Conservation (phyloP, 2,329 filamentous ascomycete genomes). For the Aspergillus fumigatus region DNA sequence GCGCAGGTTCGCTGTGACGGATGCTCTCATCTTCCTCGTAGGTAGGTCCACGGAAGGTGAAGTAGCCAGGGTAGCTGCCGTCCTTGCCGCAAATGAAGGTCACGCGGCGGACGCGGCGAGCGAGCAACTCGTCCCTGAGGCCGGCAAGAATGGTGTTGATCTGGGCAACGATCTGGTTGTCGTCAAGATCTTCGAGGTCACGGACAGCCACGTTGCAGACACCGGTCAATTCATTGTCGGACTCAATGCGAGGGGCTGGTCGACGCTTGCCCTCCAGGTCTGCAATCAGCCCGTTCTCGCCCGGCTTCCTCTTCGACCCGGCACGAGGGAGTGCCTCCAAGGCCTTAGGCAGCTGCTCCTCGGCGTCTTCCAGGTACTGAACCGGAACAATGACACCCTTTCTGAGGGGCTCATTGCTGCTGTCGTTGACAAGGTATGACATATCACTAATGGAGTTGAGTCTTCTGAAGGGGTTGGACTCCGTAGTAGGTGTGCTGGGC, state of each 20-base stretch:
- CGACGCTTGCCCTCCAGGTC: slow-evolving; percentile 71
- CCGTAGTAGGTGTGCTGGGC: slow-evolving; percentile 66
- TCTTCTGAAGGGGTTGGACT: slow-evolving; percentile 66
- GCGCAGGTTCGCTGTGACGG: slow-evolving; percentile 90
- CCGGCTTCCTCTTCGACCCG: slow-evolving; percentile 53
- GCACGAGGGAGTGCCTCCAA: slow-evolving; percentile 72
- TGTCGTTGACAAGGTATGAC: slow-evolving; percentile 74
- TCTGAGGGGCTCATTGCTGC: slow-evolving; percentile 66
- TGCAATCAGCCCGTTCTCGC: slow-evolving; percentile 58
- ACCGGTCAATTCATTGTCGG: slow-evolving; percentile 74
- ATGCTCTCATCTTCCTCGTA: slow-evolving; percentile 94
- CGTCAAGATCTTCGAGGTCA: slow-evolving; percentile 78
- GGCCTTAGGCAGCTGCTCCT: slow-evolving; percentile 78
- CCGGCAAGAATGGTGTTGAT: slow-evolving; percentile 72
- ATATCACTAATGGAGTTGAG: slow-evolving; percentile 96
- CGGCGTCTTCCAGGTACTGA: slow-evolving; percentile 87
- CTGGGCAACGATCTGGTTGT: slow-evolving; percentile 72
- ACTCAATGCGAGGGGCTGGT: slow-evolving; percentile 51
- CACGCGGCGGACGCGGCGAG: slow-evolving; percentile 77
- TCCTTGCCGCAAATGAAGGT: slow-evolving; percentile 97
- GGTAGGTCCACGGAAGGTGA: slow-evolving; percentile 89
- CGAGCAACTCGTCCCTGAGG: slow-evolving; percentile 76
- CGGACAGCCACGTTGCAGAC: slow-evolving; percentile 90
- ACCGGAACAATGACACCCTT: slow-evolving; percentile 95
- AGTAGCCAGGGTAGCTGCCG: slow-evolving; percentile 93